phyloP scores from a whole-genome alignment of 2,329 filamentous ascomycete genomes.

The Alternaria sp. region DNA sequence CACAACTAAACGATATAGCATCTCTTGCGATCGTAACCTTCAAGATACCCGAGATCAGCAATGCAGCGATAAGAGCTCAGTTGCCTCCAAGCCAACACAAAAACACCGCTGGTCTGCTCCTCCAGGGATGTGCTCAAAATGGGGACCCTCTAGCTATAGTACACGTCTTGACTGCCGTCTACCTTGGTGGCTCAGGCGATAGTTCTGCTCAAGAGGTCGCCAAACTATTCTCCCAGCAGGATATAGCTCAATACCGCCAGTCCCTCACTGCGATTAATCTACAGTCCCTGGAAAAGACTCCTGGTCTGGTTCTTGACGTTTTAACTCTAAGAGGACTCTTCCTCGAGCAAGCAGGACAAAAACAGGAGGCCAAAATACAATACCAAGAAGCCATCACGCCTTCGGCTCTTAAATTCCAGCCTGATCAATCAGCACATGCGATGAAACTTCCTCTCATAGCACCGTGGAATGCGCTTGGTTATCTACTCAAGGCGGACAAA shows the following conservation, averaged over 20 bases:
- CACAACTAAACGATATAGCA: slow-evolving; percentile 35
- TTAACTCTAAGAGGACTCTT: slow-evolving; percentile 45
- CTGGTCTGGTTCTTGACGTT: slow-evolving; percentile 31
- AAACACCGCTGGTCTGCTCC: slow-evolving; percentile 26
- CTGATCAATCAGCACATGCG: slow-evolving; percentile 27
- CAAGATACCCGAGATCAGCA: slow-evolving; percentile 37
- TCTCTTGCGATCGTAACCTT: slow-evolving; percentile 38
- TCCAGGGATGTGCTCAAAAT: slow-evolving; percentile 43
- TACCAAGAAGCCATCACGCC: slow-evolving; percentile 38
- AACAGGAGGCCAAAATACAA: slow-evolving; percentile 26
- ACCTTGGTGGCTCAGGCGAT: slow-evolving; percentile 25
- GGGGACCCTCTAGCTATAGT: slow-evolving; percentile 41
- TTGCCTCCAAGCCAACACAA: slow-evolving; percentile 41
- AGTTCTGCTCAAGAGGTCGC: slow-evolving; percentile 26
- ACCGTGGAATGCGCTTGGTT: slow-evolving; percentile 47
- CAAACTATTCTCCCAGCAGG: slow-evolving; percentile 27
- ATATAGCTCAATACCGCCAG: slow-evolving; percentile 31
- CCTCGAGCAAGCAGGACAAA: slow-evolving; percentile 38
- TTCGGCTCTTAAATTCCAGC: slow-evolving; percentile 25
- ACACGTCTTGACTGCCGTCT: slow-evolving; percentile 41
- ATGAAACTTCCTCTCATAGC: slow-evolving; percentile 38
- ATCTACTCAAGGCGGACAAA: slow-evolving; percentile 29
- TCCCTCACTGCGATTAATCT: slow-evolving; percentile 33
- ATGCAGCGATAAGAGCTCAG: slow-evolving; percentile 27
- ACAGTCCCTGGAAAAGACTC: slow-evolving; percentile 22